Evolutionary conservation across 1,284 basidiomycete species (phyloP).

Genomic region (Malassezia nana): DNA sequence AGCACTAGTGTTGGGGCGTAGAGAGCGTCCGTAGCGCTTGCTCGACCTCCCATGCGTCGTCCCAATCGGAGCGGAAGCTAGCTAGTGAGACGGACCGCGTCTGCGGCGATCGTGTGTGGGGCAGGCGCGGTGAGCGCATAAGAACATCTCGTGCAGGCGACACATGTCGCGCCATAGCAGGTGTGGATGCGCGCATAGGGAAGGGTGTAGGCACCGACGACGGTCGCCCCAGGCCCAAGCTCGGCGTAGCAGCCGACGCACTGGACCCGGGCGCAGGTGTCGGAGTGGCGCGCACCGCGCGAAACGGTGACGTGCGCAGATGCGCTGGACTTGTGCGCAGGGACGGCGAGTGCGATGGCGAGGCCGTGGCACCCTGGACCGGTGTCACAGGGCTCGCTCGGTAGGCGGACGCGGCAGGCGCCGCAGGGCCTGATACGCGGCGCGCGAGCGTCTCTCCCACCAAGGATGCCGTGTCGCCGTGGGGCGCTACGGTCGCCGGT

Average conservation of each 20-base stretch:
- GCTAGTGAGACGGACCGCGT: neutral
- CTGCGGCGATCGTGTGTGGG: neutral
- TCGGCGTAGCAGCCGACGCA: neutral
- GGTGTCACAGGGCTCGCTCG: slow-evolving; percentile 10
- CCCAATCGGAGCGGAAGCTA: neutral
- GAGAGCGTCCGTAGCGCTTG: slow-evolving; percentile 3
- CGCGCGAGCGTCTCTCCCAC: slow-evolving; percentile 16
- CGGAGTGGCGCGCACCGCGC: neutral
- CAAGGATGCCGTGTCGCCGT: neutral
- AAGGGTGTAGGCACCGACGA: slow-evolving; percentile 5
- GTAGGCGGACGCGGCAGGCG: neutral
- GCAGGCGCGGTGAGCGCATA: neutral
- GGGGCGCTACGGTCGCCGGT: neutral
- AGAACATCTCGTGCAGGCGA: neutral
- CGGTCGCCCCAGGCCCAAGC: slow-evolving; percentile 8
- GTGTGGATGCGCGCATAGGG: neutral
- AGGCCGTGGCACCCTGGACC: neutral
- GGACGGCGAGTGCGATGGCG: slow-evolving; percentile 1
- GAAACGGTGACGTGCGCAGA: slow-evolving; percentile 1
- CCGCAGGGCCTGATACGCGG: slow-evolving; percentile 2
- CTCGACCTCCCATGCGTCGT: slow-evolving; percentile 17
- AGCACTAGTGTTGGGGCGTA: neutral
- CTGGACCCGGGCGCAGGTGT: neutral
- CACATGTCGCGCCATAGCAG: neutral
- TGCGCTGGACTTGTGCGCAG: neutral